Evolutionary conservation across 257 asterid genomes (phyloP).

Genomic region (Nicotiana obtusifolia): DNA sequence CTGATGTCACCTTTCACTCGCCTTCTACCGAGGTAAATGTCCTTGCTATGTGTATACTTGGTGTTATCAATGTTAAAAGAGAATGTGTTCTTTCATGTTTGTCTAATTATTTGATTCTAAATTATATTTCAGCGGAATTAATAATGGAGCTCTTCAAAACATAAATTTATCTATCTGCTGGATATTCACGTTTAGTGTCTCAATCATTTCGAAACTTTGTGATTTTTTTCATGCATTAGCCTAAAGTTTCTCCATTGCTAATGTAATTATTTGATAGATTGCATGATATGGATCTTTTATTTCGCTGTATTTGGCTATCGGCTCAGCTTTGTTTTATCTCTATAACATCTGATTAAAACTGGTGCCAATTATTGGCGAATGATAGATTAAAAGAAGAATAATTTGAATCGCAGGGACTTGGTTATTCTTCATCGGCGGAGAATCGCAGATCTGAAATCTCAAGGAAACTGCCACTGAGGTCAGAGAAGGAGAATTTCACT

Average conservation of each 20-base stretch:
- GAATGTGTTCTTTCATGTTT: background rate
- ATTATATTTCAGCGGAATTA: background rate
- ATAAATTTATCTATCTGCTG: background rate
- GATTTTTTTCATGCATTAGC: background rate
- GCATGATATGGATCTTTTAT: background rate
- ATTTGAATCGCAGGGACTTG: background rate
- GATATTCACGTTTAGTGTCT: background rate
- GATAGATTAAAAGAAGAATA: background rate
- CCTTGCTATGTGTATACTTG: too few species aligned
- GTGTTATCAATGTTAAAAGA: background rate
- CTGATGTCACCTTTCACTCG: slow-evolving; percentile 16
- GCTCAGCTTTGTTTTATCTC: background rate
- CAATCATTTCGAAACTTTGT: background rate
- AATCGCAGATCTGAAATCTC: slow-evolving; percentile 22
- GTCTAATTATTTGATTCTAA: background rate
- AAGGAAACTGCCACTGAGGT: background rate
- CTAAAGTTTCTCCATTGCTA: background rate
- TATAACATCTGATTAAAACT: background rate
- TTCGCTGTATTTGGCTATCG: background rate
- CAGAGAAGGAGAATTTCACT: slow-evolving; percentile 27
- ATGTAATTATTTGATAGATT: background rate
- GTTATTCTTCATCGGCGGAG: background rate
- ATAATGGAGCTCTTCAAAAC: background rate
- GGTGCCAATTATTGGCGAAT: background rate
- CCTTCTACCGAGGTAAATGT: slow-evolving; percentile 25